Evolutionary conservation across 805 yeast species (phyloP).

Genomic region (Zygotorulaspora chibaensis): DNA sequence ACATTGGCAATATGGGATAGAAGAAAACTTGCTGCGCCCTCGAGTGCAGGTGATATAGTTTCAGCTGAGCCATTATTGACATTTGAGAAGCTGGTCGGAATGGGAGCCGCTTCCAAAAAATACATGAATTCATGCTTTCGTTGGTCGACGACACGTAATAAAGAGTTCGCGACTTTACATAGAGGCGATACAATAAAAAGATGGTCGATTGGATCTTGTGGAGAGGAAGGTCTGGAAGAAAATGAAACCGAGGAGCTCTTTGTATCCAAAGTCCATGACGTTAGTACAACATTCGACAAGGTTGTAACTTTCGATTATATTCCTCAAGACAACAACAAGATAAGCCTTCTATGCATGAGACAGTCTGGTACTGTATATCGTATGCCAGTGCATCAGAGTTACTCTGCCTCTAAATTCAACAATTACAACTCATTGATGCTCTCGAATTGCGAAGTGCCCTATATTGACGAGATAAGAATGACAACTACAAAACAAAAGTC

Average conservation of each 20-base stretch:
- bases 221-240: conserved; percentile 24
- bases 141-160: conserved; percentile 58
- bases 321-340: conserved; percentile 51
- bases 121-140: conserved; percentile 62
- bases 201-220: conserved; percentile 70
- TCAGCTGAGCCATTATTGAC: conserved; percentile 54
- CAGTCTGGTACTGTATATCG: conserved; percentile 84
- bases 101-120: conserved; percentile 54
- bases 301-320: conserved; percentile 83
- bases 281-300: conserved; percentile 69
- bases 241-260: conserved; percentile 54
- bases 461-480: conserved; percentile 28
- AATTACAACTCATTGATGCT: conserved; percentile 63
- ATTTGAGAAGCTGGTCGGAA: conserved; percentile 55
- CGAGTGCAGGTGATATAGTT: conserved; percentile 23
- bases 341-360: conserved; percentile 79
- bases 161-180: conserved; percentile 76
- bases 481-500: conserved; percentile 19
- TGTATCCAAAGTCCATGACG: conserved; percentile 71
- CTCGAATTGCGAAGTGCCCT: conserved; percentile 39
- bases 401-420: conserved; percentile 58
- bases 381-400: conserved; percentile 68
- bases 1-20: conserved; percentile 80
- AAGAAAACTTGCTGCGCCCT: conserved; percentile 45
- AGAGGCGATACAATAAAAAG: conserved; percentile 73